Base-by-base conservation (phyloP, 129 eudicot genomes). In the Scalesia atractyloides region DNA sequence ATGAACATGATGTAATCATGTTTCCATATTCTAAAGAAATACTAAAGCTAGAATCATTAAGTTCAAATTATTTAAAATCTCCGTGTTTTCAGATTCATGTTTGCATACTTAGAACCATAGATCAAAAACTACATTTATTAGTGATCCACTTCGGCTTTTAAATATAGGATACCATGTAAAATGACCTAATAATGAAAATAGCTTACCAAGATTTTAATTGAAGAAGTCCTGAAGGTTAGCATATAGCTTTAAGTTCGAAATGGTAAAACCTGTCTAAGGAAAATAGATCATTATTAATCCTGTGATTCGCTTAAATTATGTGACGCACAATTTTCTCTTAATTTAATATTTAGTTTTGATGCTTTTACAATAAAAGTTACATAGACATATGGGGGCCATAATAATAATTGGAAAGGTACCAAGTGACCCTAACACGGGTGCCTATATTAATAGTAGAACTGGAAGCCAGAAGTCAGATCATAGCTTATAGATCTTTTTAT, bases 371-470 rank as follows among this genome's bases (percentile, higher is more conserved):
- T n/a, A 15, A 7, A 68, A 68, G 30, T 68, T 33, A 68, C 37
- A 48, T 24, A 17, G 3, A 34, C 15, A 48, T 68, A 12, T 5
- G 59, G 44, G 24, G 43, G 44, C 44, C 44, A 39, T 39, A 39
- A 41, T 16, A 41, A 24, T 68, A 50, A 15, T 16, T 50, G 17
- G 19, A 49, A 50, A 50, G 19, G 17, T 50, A 50, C 20, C 56
- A 47, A 49, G 37, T 41, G 59, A 33, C 58, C 59, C 13, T 24
- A 48, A 67, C 13, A 67, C 47, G 3, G 48, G 11, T 48, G 73
- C 24, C 59, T 68, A 30, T 30, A 26, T 30, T 49, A 26, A 20
- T 68, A 50, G 47, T 20, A 68, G 73, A 68, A 43, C 61, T 69
- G 73, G 33, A 53, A 69, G 24, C 62, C 49, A 15, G 62, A 69